Evolutionary conservation across 768 basidiomycete genomes (phyloP), one percentile per base, ranked within the genome.

Genomic region (Lyophyllum semitale): DNA sequence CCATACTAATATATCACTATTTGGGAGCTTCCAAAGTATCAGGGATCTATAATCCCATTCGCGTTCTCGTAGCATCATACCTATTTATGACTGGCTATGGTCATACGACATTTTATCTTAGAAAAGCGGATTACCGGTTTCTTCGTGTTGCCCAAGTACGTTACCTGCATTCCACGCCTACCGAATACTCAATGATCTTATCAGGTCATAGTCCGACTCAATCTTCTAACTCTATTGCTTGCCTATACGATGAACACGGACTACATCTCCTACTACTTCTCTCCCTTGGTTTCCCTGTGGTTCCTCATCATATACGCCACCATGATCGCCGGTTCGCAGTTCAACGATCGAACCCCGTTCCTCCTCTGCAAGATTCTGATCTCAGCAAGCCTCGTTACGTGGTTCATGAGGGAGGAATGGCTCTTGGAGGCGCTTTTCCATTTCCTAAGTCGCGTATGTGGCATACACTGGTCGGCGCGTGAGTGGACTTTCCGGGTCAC

Each of bases 81-180:
- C 77, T 95, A 17, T 95, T 94, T 73, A 93, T 95, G 93, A 91
- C 91, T 22, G 94, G 94, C 41, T 97, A 94, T 75, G 89, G 92
- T 17, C 92, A 94, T 65, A 89, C 89, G 9, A 89, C 82, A 42
- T 97, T 86, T 70, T 96, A 95, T 72, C 74, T 95, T 61, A 91
- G 89, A 68, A 95, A 95, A 68, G 89, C 86, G 18, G 91, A 96
- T 68, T 96, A 87, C 71, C 83, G 89, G 3, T 87, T 91, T 69
- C 69, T 80, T 37, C 86, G 94, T 27, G 76, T 95, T 47, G 85
- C 87, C 22, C 87, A 87, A 70, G 87, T 87, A 63, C 56, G 77
- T 67, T 38, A 25, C 29, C 41, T 40, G 8, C 56, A n/a, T 49
- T 50, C 22, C 48, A 23, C 49, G 3, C 22, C 12, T 38, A 29